Base-by-base conservation (phyloP, 2,329 filamentous ascomycete species). In the Aspergillus eucalypticola region DNA sequence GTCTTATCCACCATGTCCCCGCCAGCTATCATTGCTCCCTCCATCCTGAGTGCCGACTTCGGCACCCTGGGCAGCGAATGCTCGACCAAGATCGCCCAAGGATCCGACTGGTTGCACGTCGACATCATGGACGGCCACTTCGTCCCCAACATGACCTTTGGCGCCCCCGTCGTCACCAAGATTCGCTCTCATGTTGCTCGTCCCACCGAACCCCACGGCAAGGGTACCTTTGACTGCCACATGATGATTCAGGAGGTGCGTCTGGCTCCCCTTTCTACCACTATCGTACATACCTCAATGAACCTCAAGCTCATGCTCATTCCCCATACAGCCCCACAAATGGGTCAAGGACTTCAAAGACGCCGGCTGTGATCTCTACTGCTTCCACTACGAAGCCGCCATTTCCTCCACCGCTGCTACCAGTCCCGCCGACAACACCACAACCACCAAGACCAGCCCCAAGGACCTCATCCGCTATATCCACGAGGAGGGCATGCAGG, bases 51-150 rank as follows among this genome's bases (percentile, higher is more conserved):
- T 72, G 94, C 94, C 67, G 94, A 99, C 84, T 99, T 99, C 80
- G 93, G 88, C 72, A 84, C 89, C 66, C 86, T 99, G 60, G 93
- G 94, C 69, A 85, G 87, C 71, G 94, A 92, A 76, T 99, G 95
- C 81, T 86, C 87, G 54, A 86, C 86, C 70, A 96, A 93, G 61
- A 97, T 99, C 71, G 83, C 85, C 54, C 86, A 93, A 67, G 91
- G 92, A 60, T 92, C 92, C 66, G 91, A 97, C 82, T 96, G 91
- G 90, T 85, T 96, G 69, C 92, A 97, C 79, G 90, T 97, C 70
- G 94, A 98, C 77, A 97, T 97, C 75, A 92, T 96, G 94, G 95
- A 99, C 77, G 95, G 95, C 59, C 95, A 99, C 76, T 99, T 99
- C 73, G 95, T 99, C 44, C 95, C 95, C 55, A 99, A 99, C 81